phyloP scores from a whole-genome alignment of 495 filamentous ascomycete genomes.

The Parmelia sp. region DNA sequence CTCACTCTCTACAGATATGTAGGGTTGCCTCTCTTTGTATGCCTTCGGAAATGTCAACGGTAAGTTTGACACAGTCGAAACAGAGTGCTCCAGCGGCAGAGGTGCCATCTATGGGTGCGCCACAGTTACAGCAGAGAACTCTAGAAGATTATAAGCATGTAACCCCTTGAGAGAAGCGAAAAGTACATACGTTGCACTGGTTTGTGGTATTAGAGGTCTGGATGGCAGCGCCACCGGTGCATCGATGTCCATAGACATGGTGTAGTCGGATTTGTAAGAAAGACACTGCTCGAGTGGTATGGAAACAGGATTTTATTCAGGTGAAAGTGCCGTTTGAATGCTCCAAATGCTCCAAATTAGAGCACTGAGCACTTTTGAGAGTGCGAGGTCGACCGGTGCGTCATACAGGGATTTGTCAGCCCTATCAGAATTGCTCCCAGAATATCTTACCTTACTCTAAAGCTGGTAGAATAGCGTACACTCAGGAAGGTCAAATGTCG shows the following conservation, averaged over 20 bases:
- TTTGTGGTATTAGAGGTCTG: constrained; percentile 39
- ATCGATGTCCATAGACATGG: constrained; percentile 69
- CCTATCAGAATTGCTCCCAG: not conserved
- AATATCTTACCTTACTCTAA: too few species aligned
- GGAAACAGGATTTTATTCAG: not conserved
- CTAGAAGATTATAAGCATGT: constrained; percentile 37
- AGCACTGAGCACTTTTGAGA: not conserved
- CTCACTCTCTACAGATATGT: constrained; percentile 67
- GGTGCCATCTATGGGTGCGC: constrained; percentile 88
- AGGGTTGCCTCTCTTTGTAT: constrained; percentile 79
- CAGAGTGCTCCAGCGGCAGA: constrained; percentile 79
- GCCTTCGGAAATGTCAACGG: constrained; percentile 87
- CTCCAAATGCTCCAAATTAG: too few species aligned
- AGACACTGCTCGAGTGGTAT: not conserved
- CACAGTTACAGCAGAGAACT: constrained; percentile 93
- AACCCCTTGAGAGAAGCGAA: constrained; percentile 14
- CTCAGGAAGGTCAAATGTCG: not conserved
- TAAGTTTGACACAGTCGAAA: constrained; percentile 87
- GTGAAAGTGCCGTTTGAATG: too few species aligned
- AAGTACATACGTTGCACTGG: constrained; percentile 53
- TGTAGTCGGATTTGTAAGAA: constrained; percentile 5
- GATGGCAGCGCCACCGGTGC: constrained; percentile 50
- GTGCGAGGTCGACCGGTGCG: not conserved
- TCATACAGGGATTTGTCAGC: constrained; percentile 14
- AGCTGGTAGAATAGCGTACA: too few species aligned